Percentiles rank a stretch among this genome's conserved stretches.
These are phyloP conservation scores for Plantago rigida DNA, from an alignment of 305 asterid species.

Conservation along the genomic window DNA sequence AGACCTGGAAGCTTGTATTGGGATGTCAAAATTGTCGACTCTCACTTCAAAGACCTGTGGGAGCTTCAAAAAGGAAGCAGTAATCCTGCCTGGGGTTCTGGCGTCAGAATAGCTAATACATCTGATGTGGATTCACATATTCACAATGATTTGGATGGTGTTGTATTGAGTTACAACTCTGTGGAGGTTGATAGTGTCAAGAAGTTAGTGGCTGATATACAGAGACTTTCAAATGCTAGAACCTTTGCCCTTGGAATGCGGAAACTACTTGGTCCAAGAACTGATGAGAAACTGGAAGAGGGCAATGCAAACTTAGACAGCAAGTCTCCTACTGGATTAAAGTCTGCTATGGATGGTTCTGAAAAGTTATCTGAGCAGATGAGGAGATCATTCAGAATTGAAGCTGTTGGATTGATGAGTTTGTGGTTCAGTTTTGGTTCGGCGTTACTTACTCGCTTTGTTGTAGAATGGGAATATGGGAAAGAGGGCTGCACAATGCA, in stretches of 20 bases:
- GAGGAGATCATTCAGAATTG: slow-evolving; percentile 85
- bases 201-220: slow-evolving; percentile 80
- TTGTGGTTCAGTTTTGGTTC: slow-evolving; percentile 97
- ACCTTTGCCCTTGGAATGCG: slow-evolving; percentile 83
- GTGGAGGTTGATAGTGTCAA: slow-evolving; percentile 92
- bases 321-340: slow-evolving; percentile 51
- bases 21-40: slow-evolving; percentile 92
- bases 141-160: slow-evolving; percentile 90
- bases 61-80: slow-evolving; percentile 90
- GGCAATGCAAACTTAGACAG: slow-evolving; percentile 40
- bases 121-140: slow-evolving; percentile 96
- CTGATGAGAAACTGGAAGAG: slow-evolving; percentile 72
- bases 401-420: slow-evolving; percentile 96
- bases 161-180: slow-evolving; percentile 73
- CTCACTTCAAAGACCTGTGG: slow-evolving; percentile 82
- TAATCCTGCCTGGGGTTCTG: slow-evolving; percentile 82
- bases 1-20: slow-evolving; percentile 97
- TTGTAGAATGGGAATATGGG: slow-evolving; percentile 96
- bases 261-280: slow-evolving; percentile 74
- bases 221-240: slow-evolving; percentile 88
- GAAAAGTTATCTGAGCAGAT: slow-evolving; percentile 75
- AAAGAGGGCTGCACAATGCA: slow-evolving; percentile 98
- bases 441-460: slow-evolving; percentile 91
- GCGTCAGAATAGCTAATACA: slow-evolving; percentile 89
- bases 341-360: slow-evolving; percentile 41